Percentiles rank a stretch among this genome's conserved stretches.
These are phyloP conservation scores for Gloeopeniophorella convolvens DNA, from an alignment of 768 basidiomycete species.

Conservation along the genomic window DNA sequence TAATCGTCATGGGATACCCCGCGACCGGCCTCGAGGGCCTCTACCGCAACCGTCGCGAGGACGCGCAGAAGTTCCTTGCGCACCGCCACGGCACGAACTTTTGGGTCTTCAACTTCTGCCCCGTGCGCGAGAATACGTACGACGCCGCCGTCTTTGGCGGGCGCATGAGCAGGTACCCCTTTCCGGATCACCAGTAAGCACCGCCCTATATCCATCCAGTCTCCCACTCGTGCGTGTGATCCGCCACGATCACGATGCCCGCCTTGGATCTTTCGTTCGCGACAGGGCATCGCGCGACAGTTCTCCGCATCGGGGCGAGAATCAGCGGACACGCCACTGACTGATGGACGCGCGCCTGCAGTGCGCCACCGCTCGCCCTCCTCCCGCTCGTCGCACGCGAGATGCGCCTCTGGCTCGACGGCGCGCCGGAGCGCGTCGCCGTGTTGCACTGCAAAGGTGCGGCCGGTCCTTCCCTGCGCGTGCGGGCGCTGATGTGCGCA, in stretches of 20 bases:
- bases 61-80: slow-evolving; percentile 71
- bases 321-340: background rate
- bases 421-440: slow-evolving; percentile 57
- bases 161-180: slow-evolving; percentile 78
- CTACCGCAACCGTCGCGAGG: slow-evolving; percentile 73
- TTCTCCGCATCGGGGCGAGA: background rate
- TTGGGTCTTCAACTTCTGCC: slow-evolving; percentile 89
- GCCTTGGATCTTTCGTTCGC: background rate
- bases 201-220: background rate
- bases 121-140: slow-evolving; percentile 75
- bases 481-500: no score
- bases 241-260: no score
- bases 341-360: slow-evolving; percentile 24
- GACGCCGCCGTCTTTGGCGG: slow-evolving; percentile 59
- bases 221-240: no score
- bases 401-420: slow-evolving; percentile 66
- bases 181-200: slow-evolving; percentile 84
- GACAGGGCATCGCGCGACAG: background rate
- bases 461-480: slow-evolving; percentile 4
- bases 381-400: slow-evolving; percentile 69
- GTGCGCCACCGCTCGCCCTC: slow-evolving; percentile 71
- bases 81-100: slow-evolving; percentile 68
- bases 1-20: slow-evolving; percentile 83
- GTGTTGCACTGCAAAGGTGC: slow-evolving; percentile 86
- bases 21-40: slow-evolving; percentile 70